A percentile compares a stretch with the other conserved stretches of the same genome.
phyloP scores from a whole-genome alignment of 2,329 filamentous ascomycete genomes.

The Xylaria sp. region DNA sequence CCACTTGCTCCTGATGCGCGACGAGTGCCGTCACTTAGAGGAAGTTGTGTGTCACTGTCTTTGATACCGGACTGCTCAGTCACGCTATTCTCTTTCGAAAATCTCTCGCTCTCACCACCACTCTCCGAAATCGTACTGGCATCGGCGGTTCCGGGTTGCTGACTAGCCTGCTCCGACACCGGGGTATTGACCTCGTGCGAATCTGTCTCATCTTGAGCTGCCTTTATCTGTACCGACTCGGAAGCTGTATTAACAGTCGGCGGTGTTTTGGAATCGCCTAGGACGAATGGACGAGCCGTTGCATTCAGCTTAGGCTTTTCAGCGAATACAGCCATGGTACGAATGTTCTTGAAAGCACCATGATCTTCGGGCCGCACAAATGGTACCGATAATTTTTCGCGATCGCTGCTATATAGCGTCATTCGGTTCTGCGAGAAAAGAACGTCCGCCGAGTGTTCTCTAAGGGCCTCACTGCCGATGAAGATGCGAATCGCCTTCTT shows the following conservation, averaged over 20 bases:
- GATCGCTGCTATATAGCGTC: slow-evolving; percentile 83
- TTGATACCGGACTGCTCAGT: slow-evolving; percentile 37
- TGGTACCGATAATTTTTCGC: slow-evolving; percentile 85
- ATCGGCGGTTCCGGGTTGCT: slow-evolving; percentile 37
- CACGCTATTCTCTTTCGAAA: slow-evolving; percentile 34
- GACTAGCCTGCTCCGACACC: slow-evolving; percentile 44
- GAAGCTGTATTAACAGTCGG: slow-evolving; percentile 21
- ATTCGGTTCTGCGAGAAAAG: slow-evolving; percentile 91
- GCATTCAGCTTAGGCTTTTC: slow-evolving; percentile 65
- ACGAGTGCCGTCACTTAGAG: slow-evolving; percentile 35
- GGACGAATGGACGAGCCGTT: slow-evolving; percentile 52
- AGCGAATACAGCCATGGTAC: slow-evolving; percentile 61
- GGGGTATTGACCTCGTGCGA: slow-evolving; percentile 46
- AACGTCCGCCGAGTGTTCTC: slow-evolving; percentile 86
- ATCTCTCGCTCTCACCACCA: slow-evolving; percentile 52
- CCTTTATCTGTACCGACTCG: slow-evolving; percentile 36
- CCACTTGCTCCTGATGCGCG: slow-evolving; percentile 51
- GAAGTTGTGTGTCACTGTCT: slow-evolving; percentile 39
- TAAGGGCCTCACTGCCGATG: slow-evolving; percentile 85
- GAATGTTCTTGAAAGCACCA: slow-evolving; percentile 75
- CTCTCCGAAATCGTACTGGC: slow-evolving; percentile 50
- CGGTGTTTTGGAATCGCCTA: slow-evolving; percentile 43
- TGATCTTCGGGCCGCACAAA: slow-evolving; percentile 93
- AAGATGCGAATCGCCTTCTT: slow-evolving; percentile 80
- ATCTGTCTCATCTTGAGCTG: slow-evolving; percentile 37